These are phyloP conservation scores for Geotrichum restrictum DNA, from an alignment of 1,139 yeast species.

Conservation along the genomic window DNA sequence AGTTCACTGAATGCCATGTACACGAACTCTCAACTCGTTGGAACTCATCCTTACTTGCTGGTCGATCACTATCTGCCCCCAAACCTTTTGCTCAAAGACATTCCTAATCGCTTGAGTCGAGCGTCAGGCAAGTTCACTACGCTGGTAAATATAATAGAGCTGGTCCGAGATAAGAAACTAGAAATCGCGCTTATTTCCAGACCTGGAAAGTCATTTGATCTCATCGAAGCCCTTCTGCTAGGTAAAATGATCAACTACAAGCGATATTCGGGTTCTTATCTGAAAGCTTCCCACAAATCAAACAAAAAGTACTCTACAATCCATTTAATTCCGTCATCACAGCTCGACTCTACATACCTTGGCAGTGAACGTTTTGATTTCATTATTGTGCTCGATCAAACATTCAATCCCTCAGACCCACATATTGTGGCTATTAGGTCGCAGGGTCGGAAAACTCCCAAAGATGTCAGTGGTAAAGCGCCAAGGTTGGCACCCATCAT, in stretches of 20 bases:
- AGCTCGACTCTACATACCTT: conserved; percentile 30
- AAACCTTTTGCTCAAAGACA: conserved; percentile 69
- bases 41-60: conserved; percentile 82
- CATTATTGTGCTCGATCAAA: conserved; percentile 67
- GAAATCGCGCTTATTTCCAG: conserved; percentile 52
- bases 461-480: conserved; percentile 20
- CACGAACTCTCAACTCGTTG: conserved; percentile 69
- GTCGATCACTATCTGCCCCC: conserved; percentile 87
- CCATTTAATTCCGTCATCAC: conserved; percentile 36
- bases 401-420: conserved; percentile 48
- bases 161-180: conserved; percentile 42
- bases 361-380: conserved; percentile 49
- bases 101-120: conserved; percentile 68
- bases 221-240: conserved; percentile 68
- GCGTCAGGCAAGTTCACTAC: conserved; percentile 84
- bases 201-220: conserved; percentile 65
- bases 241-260: conserved; percentile 65
- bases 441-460: conserved; percentile 27
- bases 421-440: conserved; percentile 39
- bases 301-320: conserved; percentile 32
- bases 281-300: conserved; percentile 24
- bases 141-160: conserved; percentile 48
- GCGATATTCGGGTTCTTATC: conserved; percentile 57
- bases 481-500: conserved; percentile 51
- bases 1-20: conserved; percentile 59